phyloP scores from a whole-genome alignment of 2,329 filamentous ascomycete species.

The Bretziella fagacearum region DNA sequence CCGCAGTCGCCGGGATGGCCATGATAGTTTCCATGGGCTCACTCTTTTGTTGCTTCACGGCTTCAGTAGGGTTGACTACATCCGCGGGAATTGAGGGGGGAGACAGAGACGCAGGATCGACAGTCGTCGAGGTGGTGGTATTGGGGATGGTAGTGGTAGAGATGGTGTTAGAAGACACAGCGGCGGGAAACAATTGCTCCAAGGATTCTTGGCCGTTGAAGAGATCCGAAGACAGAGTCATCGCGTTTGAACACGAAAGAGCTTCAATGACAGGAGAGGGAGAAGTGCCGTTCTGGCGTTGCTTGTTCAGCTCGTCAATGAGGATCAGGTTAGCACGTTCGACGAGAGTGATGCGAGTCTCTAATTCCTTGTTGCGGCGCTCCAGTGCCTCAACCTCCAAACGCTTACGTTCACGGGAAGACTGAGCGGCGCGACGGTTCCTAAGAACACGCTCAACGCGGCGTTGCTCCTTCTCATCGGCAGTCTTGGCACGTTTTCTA shows the following conservation, averaged over 20 bases:
- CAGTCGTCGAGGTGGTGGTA: slow-evolving; percentile 28
- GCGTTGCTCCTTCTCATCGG: slow-evolving; percentile 96
- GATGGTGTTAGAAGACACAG: slow-evolving; percentile 17
- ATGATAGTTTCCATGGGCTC: slow-evolving; percentile 13
- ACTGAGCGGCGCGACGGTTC: slow-evolving; percentile 90
- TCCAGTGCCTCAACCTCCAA: slow-evolving; percentile 75
- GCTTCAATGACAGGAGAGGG: slow-evolving; percentile 27
- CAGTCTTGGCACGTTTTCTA: slow-evolving; percentile 94
- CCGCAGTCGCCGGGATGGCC: slow-evolving; percentile 14
- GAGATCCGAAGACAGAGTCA: slow-evolving; percentile 36
- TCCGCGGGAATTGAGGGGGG: slow-evolving; percentile 36
- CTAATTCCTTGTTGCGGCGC: slow-evolving; percentile 53
- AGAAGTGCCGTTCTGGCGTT: slow-evolving; percentile 28
- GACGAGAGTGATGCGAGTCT: slow-evolving; percentile 43
- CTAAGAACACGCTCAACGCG: slow-evolving; percentile 93
- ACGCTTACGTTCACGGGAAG: slow-evolving; percentile 84
- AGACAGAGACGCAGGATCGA: slow-evolving; percentile 45
- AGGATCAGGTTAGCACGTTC: slow-evolving; percentile 35
- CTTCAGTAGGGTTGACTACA: slow-evolving; percentile 18
- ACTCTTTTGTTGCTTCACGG: slow-evolving; percentile 17
- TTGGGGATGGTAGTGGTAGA: not conserved
- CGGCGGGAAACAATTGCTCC: slow-evolving; percentile 16
- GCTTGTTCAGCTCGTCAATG: slow-evolving; percentile 32
- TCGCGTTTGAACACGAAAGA: slow-evolving; percentile 26
- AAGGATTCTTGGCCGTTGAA: slow-evolving; percentile 28